Evolutionary conservation across 331 rosid genomes (phyloP), one percentile per base, ranked within the genome.

Genomic region (Prunus yedoensis): DNA sequence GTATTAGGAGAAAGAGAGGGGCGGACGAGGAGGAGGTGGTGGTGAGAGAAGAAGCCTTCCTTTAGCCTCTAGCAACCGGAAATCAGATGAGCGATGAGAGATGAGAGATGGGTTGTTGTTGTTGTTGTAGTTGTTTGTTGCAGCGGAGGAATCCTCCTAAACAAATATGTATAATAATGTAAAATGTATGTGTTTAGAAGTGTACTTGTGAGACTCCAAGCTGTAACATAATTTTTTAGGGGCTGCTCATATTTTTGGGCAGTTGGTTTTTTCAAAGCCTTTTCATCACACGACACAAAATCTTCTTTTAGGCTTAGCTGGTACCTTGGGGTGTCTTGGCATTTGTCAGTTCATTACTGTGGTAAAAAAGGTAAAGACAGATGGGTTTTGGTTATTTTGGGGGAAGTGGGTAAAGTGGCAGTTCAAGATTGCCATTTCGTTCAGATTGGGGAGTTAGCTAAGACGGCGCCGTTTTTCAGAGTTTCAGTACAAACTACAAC

Each of bases 311-410:
- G 52, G 4, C 64, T 6, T 5, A 11, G 64, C 64, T 23, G 64
- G 63, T 10, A 5, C 52, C 52, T 47, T 47, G 52, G 52, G 52
- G 5, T 11, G 16, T 49, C 53, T 49, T 46, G 23, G 57, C 38
- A 2, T 25, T 52, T 68, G 58, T 46, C 28, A 15, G 58, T 47
- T 66, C 27, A 32, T 35, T 32, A 17, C 3, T 54, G 65, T 5
- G 75, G 52, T 71, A 54, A 71, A 71, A 10, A n/a, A 15, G 38
- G 76, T 56, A 41, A 57, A 38, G 32, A 57, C 76, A 57, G 67
- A 60, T 38, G 43, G 52, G 35, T 20, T 70, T 71, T 8, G 35
- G 49, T 35, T 53, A 53, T 71, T 71, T 53, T 20, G 7, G 53
- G 75, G 35, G 10, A 54, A 53, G 14, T 21, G 35, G 66, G 28